These are phyloP conservation scores for Neoboletus magnificus DNA, from an alignment of 768 basidiomycete species.

Conservation along the genomic window DNA sequence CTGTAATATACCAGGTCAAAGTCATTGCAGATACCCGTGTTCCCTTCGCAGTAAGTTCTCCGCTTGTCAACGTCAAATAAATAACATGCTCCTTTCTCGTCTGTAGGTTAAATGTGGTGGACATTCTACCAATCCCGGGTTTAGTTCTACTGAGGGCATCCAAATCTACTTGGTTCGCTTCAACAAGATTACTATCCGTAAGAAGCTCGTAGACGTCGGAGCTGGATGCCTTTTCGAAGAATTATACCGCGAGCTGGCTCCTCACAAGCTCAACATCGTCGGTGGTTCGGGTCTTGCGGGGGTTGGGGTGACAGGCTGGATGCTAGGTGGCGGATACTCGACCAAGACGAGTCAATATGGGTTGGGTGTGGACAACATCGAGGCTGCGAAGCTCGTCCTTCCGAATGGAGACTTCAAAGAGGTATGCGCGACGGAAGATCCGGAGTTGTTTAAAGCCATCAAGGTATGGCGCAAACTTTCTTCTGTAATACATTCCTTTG, in stretches of 20 bases:
- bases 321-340: constrained; percentile 36
- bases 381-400: constrained; percentile 25
- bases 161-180: constrained; percentile 29
- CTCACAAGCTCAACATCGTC: constrained; percentile 14
- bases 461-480: not conserved
- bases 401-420: constrained; percentile 25
- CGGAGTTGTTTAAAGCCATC: not conserved
- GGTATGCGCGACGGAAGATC: not conserved
- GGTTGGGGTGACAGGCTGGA: constrained; percentile 33
- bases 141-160: constrained; percentile 33
- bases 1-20: constrained; percentile 3
- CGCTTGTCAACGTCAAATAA: not conserved
- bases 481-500: not conserved
- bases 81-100: not conserved
- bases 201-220: constrained; percentile 19
- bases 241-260: constrained; percentile 21
- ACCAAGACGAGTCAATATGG: constrained; percentile 34
- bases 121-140: constrained; percentile 27
- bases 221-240: constrained; percentile 30
- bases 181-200: constrained; percentile 13
- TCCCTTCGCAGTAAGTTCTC: constrained; percentile 12
- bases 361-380: constrained; percentile 33
- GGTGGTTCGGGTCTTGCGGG: constrained; percentile 22
- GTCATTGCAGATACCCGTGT: constrained; percentile 1
- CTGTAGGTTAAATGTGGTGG: constrained; percentile 34